Conservation (phyloP, 2,329 filamentous ascomycete genomes). For the Cladosporium sphaerospermum region DNA sequence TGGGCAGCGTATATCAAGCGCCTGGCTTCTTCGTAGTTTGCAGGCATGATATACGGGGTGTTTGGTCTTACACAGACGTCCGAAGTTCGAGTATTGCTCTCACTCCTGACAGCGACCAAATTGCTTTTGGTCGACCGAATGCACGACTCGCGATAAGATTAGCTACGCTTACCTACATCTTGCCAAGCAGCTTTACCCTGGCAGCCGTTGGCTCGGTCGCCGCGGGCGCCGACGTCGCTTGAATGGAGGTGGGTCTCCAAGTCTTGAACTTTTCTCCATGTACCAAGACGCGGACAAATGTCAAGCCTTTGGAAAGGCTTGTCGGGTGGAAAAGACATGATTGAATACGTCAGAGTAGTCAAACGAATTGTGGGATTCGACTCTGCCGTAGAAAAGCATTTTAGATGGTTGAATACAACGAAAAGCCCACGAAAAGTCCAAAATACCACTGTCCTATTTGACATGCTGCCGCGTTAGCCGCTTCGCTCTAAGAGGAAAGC, state of each 20-base stretch:
- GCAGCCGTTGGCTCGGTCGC: neutral
- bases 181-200: slow-evolving; percentile 1
- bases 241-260: slow-evolving; percentile 3
- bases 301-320: slow-evolving; percentile 5
- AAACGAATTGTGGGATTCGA: neutral
- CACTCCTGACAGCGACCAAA: no score
- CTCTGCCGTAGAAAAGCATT: neutral
- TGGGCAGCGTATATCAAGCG: slow-evolving; percentile 68
- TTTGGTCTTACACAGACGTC: neutral
- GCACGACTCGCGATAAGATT: slow-evolving; percentile 4
- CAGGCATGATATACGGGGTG: neutral
- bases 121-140: neutral
- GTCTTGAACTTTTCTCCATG: slow-evolving; percentile 5
- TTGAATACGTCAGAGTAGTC: neutral
- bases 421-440: no score
- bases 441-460: neutral
- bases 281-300: slow-evolving; percentile 6
- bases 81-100: no score
- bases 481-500: slow-evolving; percentile 5
- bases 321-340: neutral
- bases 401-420: neutral
- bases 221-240: slow-evolving; percentile 6
- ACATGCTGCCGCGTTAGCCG: slow-evolving; percentile 7
- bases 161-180: slow-evolving; percentile 1
- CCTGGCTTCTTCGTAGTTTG: slow-evolving; percentile 45